phyloP scores from a whole-genome alignment of 2,329 filamentous ascomycete genomes.

The Fusarium sp. region DNA sequence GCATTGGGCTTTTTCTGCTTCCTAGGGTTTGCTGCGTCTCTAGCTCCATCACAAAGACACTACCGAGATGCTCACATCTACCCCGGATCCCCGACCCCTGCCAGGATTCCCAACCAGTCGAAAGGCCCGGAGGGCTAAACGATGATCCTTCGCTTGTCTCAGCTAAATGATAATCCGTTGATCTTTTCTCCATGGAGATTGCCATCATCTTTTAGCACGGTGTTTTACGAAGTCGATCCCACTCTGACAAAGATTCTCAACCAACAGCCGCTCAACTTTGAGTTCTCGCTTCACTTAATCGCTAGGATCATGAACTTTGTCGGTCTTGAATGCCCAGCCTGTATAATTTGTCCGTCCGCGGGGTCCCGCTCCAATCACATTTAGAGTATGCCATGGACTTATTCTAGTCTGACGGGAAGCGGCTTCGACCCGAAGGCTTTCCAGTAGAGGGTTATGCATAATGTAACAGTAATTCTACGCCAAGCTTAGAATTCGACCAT shows the following conservation, averaged over 20 bases:
- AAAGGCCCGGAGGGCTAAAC: neutral
- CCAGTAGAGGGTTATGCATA: neutral
- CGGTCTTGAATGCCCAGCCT: conserved; percentile 2
- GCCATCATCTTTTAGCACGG: neutral
- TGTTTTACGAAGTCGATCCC: neutral
- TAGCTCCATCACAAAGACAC: neutral
- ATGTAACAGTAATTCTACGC: conserved; percentile 2
- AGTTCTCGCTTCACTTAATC: neutral
- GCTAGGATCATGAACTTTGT: conserved; percentile 19
- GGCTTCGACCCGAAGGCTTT: neutral
- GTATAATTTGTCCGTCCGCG: conserved; percentile 1
- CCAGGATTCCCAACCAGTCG: neutral
- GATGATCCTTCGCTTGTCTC: conserved; percentile 16
- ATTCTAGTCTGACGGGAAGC: neutral
- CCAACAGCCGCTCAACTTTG: neutral
- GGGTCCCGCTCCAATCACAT: conserved; percentile 16
- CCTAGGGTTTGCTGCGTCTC: neutral
- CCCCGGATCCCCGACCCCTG: conserved; percentile 3
- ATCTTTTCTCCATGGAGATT: neutral
- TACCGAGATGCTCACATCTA: neutral
- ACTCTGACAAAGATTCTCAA: neutral
- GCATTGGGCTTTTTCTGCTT: neutral
- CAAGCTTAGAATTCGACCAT: conserved; percentile 1
- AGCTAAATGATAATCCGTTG: conserved; percentile 6
- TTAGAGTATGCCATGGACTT: neutral